A percentile compares a stretch with the other conserved stretches of the same genome.
Evolutionary conservation across 257 asterid genomes (phyloP).

Genomic region (Nicotiana undulata): DNA sequence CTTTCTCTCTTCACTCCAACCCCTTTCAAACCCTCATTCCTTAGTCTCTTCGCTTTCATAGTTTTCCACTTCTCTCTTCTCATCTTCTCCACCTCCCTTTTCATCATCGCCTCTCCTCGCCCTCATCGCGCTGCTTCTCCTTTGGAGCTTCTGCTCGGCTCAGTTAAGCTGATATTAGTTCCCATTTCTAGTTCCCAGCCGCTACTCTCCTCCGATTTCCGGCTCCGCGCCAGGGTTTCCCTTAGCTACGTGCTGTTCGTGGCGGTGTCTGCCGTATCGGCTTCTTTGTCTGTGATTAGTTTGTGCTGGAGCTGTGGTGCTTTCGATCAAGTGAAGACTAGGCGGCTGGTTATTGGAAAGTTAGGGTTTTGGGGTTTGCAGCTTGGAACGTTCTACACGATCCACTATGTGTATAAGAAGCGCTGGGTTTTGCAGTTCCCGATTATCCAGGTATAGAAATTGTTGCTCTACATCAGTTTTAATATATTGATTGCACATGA

Average conservation of each 20-base stretch:
- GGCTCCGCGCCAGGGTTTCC: conserved; percentile 48
- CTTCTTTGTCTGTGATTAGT: conserved; percentile 34
- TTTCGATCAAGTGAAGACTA: conserved; percentile 17
- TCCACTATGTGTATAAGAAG: conserved; percentile 48
- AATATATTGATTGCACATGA: background rate
- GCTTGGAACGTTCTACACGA: conserved; percentile 58
- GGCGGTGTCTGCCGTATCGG: conserved; percentile 36
- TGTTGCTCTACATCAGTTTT: background rate
- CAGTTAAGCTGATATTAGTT: conserved; percentile 44
- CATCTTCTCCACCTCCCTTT: conserved; percentile 46
- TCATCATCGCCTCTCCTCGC: conserved; percentile 64
- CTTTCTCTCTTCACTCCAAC: conserved; percentile 30
- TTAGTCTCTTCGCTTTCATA: conserved; percentile 35
- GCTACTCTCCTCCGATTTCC: conserved; percentile 26
- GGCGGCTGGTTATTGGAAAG: conserved; percentile 23
- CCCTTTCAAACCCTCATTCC: conserved; percentile 33
- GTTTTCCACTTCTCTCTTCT: conserved; percentile 52
- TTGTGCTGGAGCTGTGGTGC: conserved; percentile 58
- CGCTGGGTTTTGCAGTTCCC: conserved; percentile 89
- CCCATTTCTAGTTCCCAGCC: conserved; percentile 26
- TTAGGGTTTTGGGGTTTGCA: conserved; percentile 67
- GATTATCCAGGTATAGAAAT: conserved; percentile 60
- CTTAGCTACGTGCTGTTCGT: conserved; percentile 56
- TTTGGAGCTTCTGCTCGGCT: conserved; percentile 38
- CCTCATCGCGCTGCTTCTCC: conserved; percentile 52